These are phyloP conservation scores for Auricularia auricula-judae DNA, from an alignment of 768 basidiomycete genomes.

Conservation along the genomic window DNA sequence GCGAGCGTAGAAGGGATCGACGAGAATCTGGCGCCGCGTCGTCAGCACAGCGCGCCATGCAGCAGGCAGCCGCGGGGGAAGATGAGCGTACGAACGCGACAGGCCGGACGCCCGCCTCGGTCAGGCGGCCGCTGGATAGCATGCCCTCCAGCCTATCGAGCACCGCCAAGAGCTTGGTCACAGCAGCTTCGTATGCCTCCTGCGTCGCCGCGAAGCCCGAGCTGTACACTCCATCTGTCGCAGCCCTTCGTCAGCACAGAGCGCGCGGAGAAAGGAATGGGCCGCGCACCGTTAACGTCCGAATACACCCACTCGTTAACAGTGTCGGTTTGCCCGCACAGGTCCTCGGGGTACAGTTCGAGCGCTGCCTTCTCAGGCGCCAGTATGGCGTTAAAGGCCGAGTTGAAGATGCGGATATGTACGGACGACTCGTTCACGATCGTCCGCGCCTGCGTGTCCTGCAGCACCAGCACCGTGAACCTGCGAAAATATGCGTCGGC, in stretches of 20 bases:
- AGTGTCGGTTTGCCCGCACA: conserved; percentile 31
- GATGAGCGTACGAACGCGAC: too few species aligned
- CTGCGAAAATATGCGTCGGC: not conserved
- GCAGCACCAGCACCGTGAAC: conserved; percentile 28
- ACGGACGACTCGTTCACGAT: conserved; percentile 35
- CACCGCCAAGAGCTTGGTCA: conserved; percentile 18
- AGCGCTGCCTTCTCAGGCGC: conserved; percentile 15
- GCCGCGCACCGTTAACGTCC: conserved; percentile 16
- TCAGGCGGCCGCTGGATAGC: too few species aligned
- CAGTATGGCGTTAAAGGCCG: conserved; percentile 23
- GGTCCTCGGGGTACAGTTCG: conserved; percentile 33
- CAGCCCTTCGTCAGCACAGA: not conserved
- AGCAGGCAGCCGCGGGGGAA: too few species aligned
- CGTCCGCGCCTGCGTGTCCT: conserved; percentile 33
- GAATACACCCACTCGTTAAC: conserved; percentile 31
- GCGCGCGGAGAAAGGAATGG: too few species aligned
- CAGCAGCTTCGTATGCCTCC: conserved; percentile 29
- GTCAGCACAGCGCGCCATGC: too few species aligned
- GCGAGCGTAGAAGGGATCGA: too few species aligned
- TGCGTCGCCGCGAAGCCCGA: conserved; percentile 35
- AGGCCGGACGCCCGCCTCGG: too few species aligned
- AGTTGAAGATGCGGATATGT: conserved; percentile 33
- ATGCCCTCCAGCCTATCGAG: too few species aligned
- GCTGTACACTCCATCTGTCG: conserved; percentile 24
- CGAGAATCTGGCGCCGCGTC: too few species aligned